Evolutionary conservation across 495 filamentous ascomycete species (phyloP).

Genomic region (Penicillium nucicola): DNA sequence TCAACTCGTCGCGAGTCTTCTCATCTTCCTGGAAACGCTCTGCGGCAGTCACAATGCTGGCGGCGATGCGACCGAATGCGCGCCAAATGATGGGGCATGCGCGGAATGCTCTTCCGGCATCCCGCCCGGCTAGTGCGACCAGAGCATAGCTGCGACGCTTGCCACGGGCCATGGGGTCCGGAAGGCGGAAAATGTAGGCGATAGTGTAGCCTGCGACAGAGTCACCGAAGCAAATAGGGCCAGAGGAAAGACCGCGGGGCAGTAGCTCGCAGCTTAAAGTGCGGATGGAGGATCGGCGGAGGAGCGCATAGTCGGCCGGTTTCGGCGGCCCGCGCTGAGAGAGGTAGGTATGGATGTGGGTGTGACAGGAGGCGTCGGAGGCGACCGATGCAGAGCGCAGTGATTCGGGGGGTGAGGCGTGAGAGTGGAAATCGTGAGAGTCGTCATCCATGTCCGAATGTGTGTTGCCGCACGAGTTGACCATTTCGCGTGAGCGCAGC

Average conservation of each 20-base stretch:
- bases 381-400: conserved; percentile 43
- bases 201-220: conserved; percentile 80
- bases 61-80: conserved; percentile 73
- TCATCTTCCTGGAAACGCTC: conserved; percentile 51
- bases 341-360: conserved; percentile 81
- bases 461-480: conserved; percentile 43
- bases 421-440: conserved; percentile 30
- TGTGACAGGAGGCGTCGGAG: conserved; percentile 57
- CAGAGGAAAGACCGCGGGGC: conserved; percentile 69
- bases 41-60: conserved; percentile 66
- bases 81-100: conserved; percentile 70
- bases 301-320: conserved; percentile 74
- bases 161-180: conserved; percentile 83
- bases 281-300: conserved; percentile 81
- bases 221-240: conserved; percentile 86
- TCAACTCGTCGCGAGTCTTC: conserved; percentile 43
- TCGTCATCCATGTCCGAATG: conserved; percentile 41
- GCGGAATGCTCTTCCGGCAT: conserved; percentile 70
- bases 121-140: conserved; percentile 70
- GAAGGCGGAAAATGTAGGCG: conserved; percentile 87
- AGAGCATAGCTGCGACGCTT: conserved; percentile 84
- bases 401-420: conserved; percentile 43
- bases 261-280: conserved; percentile 83
- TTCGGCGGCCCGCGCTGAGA: conserved; percentile 77
- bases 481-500: conserved; percentile 50